phyloP scores from a whole-genome alignment of 1,139 yeast species.

The Suhomyces terraborum region DNA sequence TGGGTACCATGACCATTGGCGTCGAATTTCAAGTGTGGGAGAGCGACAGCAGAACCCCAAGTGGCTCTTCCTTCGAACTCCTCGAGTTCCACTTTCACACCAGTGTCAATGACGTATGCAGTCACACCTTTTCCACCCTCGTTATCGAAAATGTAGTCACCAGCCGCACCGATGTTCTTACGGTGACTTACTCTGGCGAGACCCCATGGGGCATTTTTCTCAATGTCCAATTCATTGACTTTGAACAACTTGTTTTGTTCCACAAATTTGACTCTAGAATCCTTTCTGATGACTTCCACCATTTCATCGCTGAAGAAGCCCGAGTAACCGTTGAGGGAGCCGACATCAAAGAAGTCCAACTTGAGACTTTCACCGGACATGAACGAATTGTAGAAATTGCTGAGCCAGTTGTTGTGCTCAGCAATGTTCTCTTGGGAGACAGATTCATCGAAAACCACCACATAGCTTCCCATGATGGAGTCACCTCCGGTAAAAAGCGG shows the following conservation, averaged over 20 bases:
- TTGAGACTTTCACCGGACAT: slow-evolving; percentile 2
- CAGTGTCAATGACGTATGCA: slow-evolving; percentile 48
- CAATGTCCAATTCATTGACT: slow-evolving; percentile 37
- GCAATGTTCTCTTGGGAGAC: slow-evolving; percentile 22
- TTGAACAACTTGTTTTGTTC: slow-evolving; percentile 39
- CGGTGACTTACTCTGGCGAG: slow-evolving; percentile 40
- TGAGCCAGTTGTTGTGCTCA: slow-evolving; percentile 11
- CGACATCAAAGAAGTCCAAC: slow-evolving; percentile 29
- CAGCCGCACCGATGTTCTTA: slow-evolving; percentile 15
- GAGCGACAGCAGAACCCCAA: slow-evolving; percentile 46
- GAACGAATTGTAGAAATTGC: slow-evolving; percentile 4
- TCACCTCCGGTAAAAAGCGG: slow-evolving; percentile 11
- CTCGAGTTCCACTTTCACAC: slow-evolving; percentile 42
- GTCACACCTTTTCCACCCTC: slow-evolving; percentile 48
- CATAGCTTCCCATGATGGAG: slow-evolving; percentile 28
- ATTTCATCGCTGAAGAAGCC: slow-evolving; percentile 36
- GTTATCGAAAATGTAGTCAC: slow-evolving; percentile 36
- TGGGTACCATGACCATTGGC: slow-evolving; percentile 49
- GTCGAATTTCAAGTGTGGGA: slow-evolving; percentile 39
- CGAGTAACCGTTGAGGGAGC: slow-evolving; percentile 34
- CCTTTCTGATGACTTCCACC: slow-evolving; percentile 28
- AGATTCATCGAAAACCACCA: slow-evolving; percentile 38
- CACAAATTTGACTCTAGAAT: slow-evolving; percentile 36
- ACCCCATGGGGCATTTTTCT: slow-evolving; percentile 48
- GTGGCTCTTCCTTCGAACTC: slow-evolving; percentile 46